These are phyloP conservation scores for Jatropha podagrica DNA, from an alignment of 441 rosid species.

Conservation along the genomic window DNA sequence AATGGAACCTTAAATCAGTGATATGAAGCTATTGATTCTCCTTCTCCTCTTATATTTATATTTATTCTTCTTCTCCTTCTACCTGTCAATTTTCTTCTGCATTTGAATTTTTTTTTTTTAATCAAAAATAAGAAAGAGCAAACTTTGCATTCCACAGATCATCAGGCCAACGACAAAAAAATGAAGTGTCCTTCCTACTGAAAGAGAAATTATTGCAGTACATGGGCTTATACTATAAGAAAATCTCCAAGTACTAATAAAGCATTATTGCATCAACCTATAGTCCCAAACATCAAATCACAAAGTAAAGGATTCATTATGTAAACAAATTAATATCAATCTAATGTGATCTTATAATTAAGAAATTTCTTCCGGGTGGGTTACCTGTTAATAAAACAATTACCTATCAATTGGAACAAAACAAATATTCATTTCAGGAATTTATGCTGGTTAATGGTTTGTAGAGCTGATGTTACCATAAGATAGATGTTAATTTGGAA, in stretches of 20 bases:
- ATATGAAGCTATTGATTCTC: neutral
- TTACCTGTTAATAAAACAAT: neutral
- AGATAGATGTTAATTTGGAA: neutral
- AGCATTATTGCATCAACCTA: neutral
- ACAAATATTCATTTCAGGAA: neutral
- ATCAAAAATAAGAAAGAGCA: too few species aligned
- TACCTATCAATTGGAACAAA: neutral
- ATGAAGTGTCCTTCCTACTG: neutral
- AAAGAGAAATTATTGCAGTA: neutral
- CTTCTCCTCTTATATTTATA: neutral
- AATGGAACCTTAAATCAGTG: neutral
- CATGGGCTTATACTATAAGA: neutral
- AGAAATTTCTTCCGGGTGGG: neutral
- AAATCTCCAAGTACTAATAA: neutral
- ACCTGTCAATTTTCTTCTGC: neutral
- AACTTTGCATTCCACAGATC: too few species aligned
- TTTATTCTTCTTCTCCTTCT: neutral
- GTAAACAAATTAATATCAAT: neutral
- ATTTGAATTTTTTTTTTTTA: neutral
- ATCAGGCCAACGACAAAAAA: neutral
- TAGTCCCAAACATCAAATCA: neutral
- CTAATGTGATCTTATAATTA: neutral
- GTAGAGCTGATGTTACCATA: too few species aligned
- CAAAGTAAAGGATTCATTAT: neutral
- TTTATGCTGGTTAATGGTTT: neutral